Evolutionary conservation across 441 rosid species (phyloP), one percentile per base, ranked within the genome.

Genomic region (Biscutella laevigata): DNA sequence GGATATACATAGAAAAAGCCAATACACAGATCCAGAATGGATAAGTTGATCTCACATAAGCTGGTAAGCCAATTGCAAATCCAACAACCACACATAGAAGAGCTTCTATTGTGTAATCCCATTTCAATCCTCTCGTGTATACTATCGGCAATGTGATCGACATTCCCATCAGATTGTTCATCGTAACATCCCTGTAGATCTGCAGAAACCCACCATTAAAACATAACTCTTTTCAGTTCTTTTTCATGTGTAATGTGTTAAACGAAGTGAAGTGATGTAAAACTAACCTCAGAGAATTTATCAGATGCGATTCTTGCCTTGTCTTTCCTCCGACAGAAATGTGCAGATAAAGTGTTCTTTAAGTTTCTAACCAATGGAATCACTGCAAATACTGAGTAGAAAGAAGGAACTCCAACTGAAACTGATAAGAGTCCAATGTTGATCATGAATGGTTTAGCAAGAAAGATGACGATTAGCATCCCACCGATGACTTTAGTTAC

Each of bases 91-190:
- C 53, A 61, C 69, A 80, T 3, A 65, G 59, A 43, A 82, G 63
- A 60, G 77, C 59, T 59, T 82, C 83, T 17, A 79, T 76, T 4
- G 94, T 74, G 10, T 78, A 78, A 59, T 71, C 74, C 90, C 85
- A 82, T 7, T 67, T 13, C 53, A 85, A 53, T 39, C 77, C 74
- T 54, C 48, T 64, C 26, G 79, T 46, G 66, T 71, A 80, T 22
- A 85, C 71, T 46, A 82, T 57, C 24, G 54, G 47, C 68, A 85
- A 62, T 77, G 77, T 82, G 13, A 46, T 58, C 4, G 72, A 61
- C 70, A 85, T 53, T 9, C 87, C 83, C 83, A 74, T 56, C 15
- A 77, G 64, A 49, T 80, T 82, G 71, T 72, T 78, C 83, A 80
- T 78, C 32, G 82, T 80, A 22, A 82, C 80, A 42, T 76, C 87